Evolutionary conservation across 78 protist genomes (phyloP).

Genomic region (Dictyostelium intermedium): DNA sequence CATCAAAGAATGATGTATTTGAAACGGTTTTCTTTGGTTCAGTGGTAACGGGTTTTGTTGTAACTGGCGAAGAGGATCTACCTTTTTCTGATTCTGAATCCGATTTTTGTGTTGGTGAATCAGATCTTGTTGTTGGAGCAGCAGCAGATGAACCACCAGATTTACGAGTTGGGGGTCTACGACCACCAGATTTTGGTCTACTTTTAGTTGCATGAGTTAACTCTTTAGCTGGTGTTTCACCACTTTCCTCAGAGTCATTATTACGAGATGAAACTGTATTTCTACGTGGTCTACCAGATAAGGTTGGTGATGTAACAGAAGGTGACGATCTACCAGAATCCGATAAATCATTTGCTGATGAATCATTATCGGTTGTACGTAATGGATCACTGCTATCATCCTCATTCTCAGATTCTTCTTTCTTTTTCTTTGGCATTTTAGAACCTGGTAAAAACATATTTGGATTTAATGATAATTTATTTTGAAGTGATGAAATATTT

Average conservation of each 20-base stretch:
- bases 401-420: constrained; percentile 42
- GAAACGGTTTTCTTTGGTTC: not conserved
- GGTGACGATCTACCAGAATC: not conserved
- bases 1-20: constrained; percentile 43
- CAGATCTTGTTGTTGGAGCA: not conserved
- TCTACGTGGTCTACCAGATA: constrained; percentile 22
- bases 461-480: constrained; percentile 62
- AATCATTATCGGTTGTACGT: constrained; percentile 17
- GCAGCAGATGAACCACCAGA: not conserved
- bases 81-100: constrained; percentile 11
- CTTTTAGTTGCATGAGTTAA: constrained; percentile 44
- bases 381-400: not conserved
- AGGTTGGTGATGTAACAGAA: not conserved
- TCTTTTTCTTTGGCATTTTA: constrained; percentile 44
- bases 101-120: not conserved
- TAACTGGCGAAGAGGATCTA: not conserved
- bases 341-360: not conserved
- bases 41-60: not conserved
- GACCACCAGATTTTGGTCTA: constrained; percentile 69
- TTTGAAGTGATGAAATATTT: constrained; percentile 64
- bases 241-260: not conserved
- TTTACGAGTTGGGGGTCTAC: constrained; percentile 76
- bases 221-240: not conserved
- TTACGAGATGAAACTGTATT: not conserved
- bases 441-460: constrained; percentile 76